Conservation (phyloP, 1,284 basidiomycete species). For the Lentinula novae-zelandiae region DNA sequence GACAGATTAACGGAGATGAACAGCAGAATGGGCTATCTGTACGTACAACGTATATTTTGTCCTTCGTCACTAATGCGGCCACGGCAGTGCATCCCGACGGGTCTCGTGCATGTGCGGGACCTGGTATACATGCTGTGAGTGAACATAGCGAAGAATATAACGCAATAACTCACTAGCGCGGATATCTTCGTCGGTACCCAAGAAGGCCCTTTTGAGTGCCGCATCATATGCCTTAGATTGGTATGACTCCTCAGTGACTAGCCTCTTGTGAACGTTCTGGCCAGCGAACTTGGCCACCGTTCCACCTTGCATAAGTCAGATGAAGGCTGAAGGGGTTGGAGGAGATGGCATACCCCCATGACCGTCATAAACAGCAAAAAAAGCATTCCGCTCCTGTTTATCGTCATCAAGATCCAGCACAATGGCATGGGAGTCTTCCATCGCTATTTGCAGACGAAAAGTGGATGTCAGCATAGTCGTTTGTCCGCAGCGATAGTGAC, state of each 20-base stretch:
- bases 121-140: slow-evolving; percentile 36
- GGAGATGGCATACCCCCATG: slow-evolving; percentile 78
- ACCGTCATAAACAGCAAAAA: slow-evolving; percentile 98
- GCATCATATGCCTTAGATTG: slow-evolving; percentile 64
- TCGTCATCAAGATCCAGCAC: slow-evolving; percentile 65
- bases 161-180: slow-evolving; percentile 61
- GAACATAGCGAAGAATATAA: slow-evolving; percentile 1
- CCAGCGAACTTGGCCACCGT: slow-evolving; percentile 91
- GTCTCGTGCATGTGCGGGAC: slow-evolving; percentile 84
- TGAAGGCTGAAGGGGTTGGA: not conserved
- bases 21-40: slow-evolving; percentile 3
- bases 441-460: slow-evolving; percentile 50
- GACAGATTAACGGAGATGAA: not conserved
- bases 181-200: slow-evolving; percentile 94
- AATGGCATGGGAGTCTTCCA: slow-evolving; percentile 97
- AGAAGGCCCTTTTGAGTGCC: slow-evolving; percentile 86
- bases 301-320: slow-evolving; percentile 53
- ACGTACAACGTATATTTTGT: slow-evolving; percentile 79
- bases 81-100: slow-evolving; percentile 98
- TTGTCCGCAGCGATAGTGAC: slow-evolving; percentile 28
- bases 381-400: slow-evolving; percentile 58
- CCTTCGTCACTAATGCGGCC: slow-evolving; percentile 81
- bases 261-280: slow-evolving; percentile 81
- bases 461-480: slow-evolving; percentile 11
- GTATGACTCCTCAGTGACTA: slow-evolving; percentile 76